Conservation (phyloP, 164 flowering plant genomes). For the Magnolia changhungtana region DNA sequence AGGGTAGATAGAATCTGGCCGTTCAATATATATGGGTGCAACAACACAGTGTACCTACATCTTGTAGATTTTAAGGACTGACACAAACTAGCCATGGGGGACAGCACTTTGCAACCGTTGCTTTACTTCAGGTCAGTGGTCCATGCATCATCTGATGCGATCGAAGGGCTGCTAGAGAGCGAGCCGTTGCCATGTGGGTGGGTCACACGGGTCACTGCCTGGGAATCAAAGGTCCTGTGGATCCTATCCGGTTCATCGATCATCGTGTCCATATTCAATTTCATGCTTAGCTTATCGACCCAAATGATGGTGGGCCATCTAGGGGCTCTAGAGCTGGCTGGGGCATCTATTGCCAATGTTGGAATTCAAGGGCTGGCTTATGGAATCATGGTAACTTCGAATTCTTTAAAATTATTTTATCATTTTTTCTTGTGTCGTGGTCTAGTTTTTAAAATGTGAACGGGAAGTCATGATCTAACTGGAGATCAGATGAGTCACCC, state of each 20-base stretch:
- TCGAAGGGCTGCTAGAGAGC: conserved; percentile 46
- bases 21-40: too few relatives aligned
- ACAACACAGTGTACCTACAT: too few relatives aligned
- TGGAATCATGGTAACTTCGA: conserved; percentile 56
- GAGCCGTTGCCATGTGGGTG: conserved; percentile 24
- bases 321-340: conserved; percentile 69
- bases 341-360: conserved; percentile 64
- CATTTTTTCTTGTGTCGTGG: background rate
- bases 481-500: too few relatives aligned
- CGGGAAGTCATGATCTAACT: background rate
- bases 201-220: conserved; percentile 39
- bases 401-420: background rate
- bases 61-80: background rate
- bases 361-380: conserved; percentile 88
- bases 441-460: background rate
- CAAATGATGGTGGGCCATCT: conserved; percentile 63
- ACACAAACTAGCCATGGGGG: background rate
- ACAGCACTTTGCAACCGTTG: background rate
- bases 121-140: background rate
- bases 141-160: conserved; percentile 5
- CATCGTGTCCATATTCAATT: conserved; percentile 52
- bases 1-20: too few relatives aligned
- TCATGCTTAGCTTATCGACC: conserved; percentile 65
- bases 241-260: conserved; percentile 54
- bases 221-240: conserved; percentile 76